These are phyloP conservation scores for Hypomyces rosellus DNA, from an alignment of 2,329 filamentous ascomycete genomes.

Conservation along the genomic window DNA sequence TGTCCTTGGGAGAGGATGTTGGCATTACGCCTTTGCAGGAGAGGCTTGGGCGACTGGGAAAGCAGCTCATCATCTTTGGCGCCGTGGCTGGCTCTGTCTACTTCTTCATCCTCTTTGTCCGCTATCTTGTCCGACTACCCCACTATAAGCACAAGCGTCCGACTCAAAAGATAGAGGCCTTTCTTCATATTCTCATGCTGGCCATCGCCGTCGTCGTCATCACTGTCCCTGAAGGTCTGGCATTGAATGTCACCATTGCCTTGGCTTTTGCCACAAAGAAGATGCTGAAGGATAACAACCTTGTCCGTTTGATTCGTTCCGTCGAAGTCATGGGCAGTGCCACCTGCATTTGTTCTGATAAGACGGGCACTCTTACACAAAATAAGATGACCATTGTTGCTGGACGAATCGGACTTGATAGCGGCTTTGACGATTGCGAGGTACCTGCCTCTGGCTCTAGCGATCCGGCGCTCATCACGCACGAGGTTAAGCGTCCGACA, in stretches of 20 bases:
- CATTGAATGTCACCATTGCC: conserved; percentile 54
- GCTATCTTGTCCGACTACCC: conserved; percentile 28
- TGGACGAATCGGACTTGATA: conserved; percentile 43
- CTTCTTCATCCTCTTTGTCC: conserved; percentile 36
- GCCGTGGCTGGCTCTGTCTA: conserved; percentile 35
- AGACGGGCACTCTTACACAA: conserved; percentile 59
- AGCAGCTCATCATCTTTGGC: conserved; percentile 56
- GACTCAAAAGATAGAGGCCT: conserved; percentile 48
- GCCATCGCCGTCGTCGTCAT: conserved; percentile 55
- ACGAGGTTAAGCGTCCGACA: conserved; percentile 19
- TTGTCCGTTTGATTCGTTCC: conserved; percentile 52
- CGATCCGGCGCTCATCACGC: background rate
- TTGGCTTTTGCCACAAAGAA: conserved; percentile 57
- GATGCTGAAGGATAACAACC: conserved; percentile 58
- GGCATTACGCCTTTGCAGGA: conserved; percentile 73
- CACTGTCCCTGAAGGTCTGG: conserved; percentile 54
- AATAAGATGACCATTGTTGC: conserved; percentile 58
- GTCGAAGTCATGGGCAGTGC: conserved; percentile 61
- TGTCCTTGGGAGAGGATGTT: conserved; percentile 69
- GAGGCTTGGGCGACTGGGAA: conserved; percentile 70
- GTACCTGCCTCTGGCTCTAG: conserved; percentile 10
- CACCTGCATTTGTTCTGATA: conserved; percentile 59
- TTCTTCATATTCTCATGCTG: conserved; percentile 52
- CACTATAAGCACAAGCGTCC: conserved; percentile 32
- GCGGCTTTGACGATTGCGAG: conserved; percentile 31